Conservation (phyloP, 169 alveolate species). For the Plasmodium falciparum region DNA sequence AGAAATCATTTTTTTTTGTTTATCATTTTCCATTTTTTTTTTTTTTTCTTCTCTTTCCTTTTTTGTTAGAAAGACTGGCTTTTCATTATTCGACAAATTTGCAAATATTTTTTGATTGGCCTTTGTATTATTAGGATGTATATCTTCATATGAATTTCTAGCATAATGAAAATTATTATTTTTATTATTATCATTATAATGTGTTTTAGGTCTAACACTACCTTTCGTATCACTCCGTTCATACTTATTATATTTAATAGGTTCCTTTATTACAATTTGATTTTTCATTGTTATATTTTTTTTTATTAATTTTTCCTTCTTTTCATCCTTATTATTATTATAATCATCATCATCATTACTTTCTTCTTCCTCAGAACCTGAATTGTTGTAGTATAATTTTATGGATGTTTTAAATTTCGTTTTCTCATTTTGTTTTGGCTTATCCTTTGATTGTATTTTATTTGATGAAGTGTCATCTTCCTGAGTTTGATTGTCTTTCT, state of each 20-base stretch:
- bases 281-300: background rate
- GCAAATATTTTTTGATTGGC: conserved; percentile 52
- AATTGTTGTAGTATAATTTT: background rate
- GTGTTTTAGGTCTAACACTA: background rate
- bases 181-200: background rate
- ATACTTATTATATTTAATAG: too few species aligned
- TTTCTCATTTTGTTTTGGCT: too few species aligned
- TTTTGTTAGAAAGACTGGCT: conserved; percentile 81
- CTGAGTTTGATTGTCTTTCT: too few species aligned
- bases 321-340: background rate
- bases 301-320: background rate
- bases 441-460: too few species aligned
- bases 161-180: background rate
- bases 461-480: too few species aligned
- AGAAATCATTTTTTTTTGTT: conserved; percentile 31
- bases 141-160: background rate
- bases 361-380: conserved; percentile 4
- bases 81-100: conserved; percentile 17
- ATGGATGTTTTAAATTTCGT: too few species aligned
- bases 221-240: too few species aligned
- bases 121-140: too few species aligned
- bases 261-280: too few species aligned
- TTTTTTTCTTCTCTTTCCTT: conserved; percentile 79
- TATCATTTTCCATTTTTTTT: conserved; percentile 68
- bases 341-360: background rate